Base-by-base conservation (phyloP, 2,329 filamentous ascomycete species). In the Ophiostoma sp. region DNA sequence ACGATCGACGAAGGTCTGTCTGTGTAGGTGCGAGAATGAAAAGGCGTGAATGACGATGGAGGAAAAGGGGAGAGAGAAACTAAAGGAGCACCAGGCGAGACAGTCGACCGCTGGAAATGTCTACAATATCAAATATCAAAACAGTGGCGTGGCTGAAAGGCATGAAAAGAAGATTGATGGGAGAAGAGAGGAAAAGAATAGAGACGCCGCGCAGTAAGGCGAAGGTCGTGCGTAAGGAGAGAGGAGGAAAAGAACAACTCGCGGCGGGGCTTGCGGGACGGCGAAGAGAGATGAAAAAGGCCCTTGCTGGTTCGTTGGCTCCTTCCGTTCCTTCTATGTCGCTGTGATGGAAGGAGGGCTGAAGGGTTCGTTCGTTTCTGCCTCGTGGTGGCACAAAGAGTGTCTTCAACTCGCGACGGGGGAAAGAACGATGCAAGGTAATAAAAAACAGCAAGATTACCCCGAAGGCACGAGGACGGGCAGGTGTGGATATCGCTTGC, bases 111-210 rank as follows among this genome's bases (percentile, higher is more conserved):
- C 33, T 63, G 59, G 19, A 63, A 42, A 42, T 45, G 36, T 45
- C 61, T 45, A 45, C 61, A 61, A 19, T 61, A n/a, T 31, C 25
- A 28, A 61, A 64, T 69, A 55, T 69, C 66, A 48, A 69, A 52
- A 69, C 28, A 22, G 48, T 52, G 48, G 31, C 31, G 64, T 68
- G 64, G 15, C 63, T n/a, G n/a, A 31, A 50, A 3, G 7, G 15
- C 48, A 28, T 5, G 19, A 17, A 68, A 33, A 55, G 45, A 69
- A 55, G 11, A 25, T 22, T 25, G 45, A 69, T 8, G 66, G 36
- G 61, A 39, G 28, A 69, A 25, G 36, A 28, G 36, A 19, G 64
- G 8, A 8, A 36, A 36, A 36, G 33, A 52, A 15, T 45, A 69
- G 42, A 57, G 31, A 17, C 31, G n/a, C 31, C 4, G n/a, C 3